A percentile compares a stretch with the other conserved stretches of the same genome.
These are phyloP conservation scores for Ophiosphaerella herpotricha DNA, from an alignment of 2,329 filamentous ascomycete species.

Conservation along the genomic window DNA sequence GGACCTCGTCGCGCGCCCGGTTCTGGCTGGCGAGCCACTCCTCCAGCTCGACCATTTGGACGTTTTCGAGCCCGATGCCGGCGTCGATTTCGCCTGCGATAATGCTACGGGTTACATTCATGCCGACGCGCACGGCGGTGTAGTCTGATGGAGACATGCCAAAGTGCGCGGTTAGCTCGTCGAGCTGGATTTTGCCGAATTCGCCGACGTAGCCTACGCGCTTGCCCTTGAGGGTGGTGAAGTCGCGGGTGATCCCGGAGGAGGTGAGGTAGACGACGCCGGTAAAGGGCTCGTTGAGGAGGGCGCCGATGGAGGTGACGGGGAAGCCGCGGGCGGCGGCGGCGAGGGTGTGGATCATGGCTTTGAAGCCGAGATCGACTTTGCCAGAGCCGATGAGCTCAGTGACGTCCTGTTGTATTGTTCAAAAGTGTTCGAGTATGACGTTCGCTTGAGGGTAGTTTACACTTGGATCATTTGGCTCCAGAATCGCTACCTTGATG, in stretches of 20 bases:
- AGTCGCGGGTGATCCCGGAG: constrained; percentile 75
- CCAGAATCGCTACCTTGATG: constrained; percentile 76
- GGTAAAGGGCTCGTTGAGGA: constrained; percentile 80
- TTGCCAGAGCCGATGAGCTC: constrained; percentile 79
- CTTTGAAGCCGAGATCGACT: constrained; percentile 79
- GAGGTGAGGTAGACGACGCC: constrained; percentile 77
- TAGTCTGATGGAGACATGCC: constrained; percentile 75
- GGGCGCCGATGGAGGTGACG: constrained; percentile 71
- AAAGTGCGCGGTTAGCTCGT: constrained; percentile 78
- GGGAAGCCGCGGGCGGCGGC: constrained; percentile 78
- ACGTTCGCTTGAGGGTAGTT: constrained; percentile 15
- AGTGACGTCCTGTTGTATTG: constrained; percentile 65
- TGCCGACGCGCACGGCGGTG: constrained; percentile 76
- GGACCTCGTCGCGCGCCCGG: constrained; percentile 68
- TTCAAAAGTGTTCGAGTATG: constrained; percentile 9
- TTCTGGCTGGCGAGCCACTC: constrained; percentile 71
- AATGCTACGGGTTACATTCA: constrained; percentile 80
- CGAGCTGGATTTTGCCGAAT: constrained; percentile 82
- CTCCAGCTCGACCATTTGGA: constrained; percentile 81
- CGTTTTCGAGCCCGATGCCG: constrained; percentile 77
- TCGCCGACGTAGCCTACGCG: constrained; percentile 80
- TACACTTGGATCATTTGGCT: constrained; percentile 77
- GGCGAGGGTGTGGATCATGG: constrained; percentile 81
- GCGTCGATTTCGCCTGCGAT: constrained; percentile 74
- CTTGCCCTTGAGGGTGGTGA: constrained; percentile 75